Evolutionary conservation across 345 rosid species (phyloP).

Genomic region (Linum usitatissimum): DNA sequence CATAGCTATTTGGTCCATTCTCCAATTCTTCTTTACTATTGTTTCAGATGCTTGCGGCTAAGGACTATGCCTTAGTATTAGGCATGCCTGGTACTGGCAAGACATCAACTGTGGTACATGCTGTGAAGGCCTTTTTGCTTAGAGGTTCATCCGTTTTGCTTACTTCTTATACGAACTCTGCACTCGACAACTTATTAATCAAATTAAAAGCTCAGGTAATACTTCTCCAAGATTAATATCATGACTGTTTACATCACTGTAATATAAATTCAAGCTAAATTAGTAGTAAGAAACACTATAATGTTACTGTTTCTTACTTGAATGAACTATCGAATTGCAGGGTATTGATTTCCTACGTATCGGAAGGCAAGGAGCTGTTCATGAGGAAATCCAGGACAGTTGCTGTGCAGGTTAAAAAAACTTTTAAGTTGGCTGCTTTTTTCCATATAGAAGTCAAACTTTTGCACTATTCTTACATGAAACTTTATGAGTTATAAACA

Average conservation of each 20-base stretch:
- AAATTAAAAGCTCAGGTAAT: constrained; percentile 98
- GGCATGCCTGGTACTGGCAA: constrained; percentile 99
- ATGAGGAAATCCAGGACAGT: constrained; percentile 59
- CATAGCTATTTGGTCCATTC: too few relatives aligned
- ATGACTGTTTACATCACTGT: too few relatives aligned
- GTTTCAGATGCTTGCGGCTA: constrained; percentile 82
- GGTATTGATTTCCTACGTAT: constrained; percentile 77
- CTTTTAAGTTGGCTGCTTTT: constrained; percentile 9
- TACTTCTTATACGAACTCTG: constrained; percentile 97
- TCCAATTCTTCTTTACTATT: constrained; percentile 9
- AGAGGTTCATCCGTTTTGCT: constrained; percentile 93
- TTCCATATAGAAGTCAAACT: neutral
- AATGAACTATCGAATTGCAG: constrained; percentile 23
- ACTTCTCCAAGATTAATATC: too few relatives aligned
- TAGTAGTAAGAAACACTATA: too few relatives aligned
- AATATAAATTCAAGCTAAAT: too few relatives aligned
- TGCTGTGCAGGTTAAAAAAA: constrained; percentile 59
- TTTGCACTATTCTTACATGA: constrained; percentile 18
- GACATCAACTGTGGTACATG: constrained; percentile 95
- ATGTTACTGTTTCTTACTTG: neutral
- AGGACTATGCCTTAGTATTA: constrained; percentile 82
- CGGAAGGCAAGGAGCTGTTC: constrained; percentile 83
- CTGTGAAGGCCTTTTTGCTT: constrained; percentile 86
- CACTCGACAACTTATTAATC: constrained; percentile 90
- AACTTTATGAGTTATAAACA: constrained; percentile 37